Evolutionary conservation across 164 flowering plant genomes (phyloP), one percentile per base, ranked within the genome.

Genomic region (Macadamia tetraphylla): DNA sequence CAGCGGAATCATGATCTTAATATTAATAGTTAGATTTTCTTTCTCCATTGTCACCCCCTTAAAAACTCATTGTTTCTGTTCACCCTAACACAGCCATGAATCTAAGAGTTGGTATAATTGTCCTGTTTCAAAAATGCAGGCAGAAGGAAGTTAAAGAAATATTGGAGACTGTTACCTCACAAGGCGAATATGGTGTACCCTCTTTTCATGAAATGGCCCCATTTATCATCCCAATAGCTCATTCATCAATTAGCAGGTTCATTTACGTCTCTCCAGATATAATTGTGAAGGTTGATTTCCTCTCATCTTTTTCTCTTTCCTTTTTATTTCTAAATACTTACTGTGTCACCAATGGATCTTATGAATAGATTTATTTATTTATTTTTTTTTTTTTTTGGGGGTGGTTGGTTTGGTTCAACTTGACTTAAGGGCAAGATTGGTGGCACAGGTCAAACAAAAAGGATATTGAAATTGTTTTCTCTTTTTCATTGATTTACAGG

Each of bases 211-310:
- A 62, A 55, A 57, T 78, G 14, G 79, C 61, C 43, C 83, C 83
- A 18, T 81, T 78, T 65, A 59, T 71, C 60, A 74, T 81, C 69
- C 78, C 81, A 31, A 74, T 43, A 9, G 51, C 63, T 17, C 67
- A 57, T 58, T 70, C 57, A 23, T 69, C 65, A 53, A 17, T 75
- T 57, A 61, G 65, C 58, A 78, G 68, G 67, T 81, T 78, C 70
- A 69, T 78, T 42, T 81, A 75, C 71, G 67, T 81, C 66, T 63
- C 79, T 17, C 72, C 77, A 10, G 70, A 71, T 63, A 65, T 76
- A 29, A 74, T 81, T 69, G 30, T 81, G 61, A 76, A 81, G 83
- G 83, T 81, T 62, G 15, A 76, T 51, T 60, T 59, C 17, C 18
- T 60, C 55, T 55, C 55, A 3, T 23, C 9, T 64, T 65, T 29